A percentile compares a stretch with the other conserved stretches of the same genome.
Conservation (phyloP, 345 rosid species). For the Eucalyptus pauciflora region DNA sequence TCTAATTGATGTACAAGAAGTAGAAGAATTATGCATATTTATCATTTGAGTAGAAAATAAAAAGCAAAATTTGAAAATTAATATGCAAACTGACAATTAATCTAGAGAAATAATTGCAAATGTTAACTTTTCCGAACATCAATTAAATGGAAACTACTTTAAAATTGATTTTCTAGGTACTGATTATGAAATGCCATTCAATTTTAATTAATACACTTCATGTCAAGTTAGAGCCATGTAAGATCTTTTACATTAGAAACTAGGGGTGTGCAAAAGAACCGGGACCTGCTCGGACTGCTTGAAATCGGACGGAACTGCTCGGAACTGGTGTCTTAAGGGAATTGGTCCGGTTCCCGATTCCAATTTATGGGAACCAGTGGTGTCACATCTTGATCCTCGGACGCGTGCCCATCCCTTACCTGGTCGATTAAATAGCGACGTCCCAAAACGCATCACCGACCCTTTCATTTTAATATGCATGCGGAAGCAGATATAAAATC, state of each 20-base stretch:
- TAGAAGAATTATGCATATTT: background rate
- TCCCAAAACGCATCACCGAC: too few species aligned
- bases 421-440: too few species aligned
- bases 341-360: rapidly evolving
- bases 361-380: too few species aligned
- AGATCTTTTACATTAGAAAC: background rate
- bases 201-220: background rate
- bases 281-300: rapidly evolving
- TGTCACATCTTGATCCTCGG: too few species aligned
- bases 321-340: too few species aligned
- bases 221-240: background rate
- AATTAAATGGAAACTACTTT: background rate
- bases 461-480: too few species aligned
- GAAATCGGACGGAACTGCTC: too few species aligned
- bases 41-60: background rate
- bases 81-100: background rate
- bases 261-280: too few species aligned
- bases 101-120: background rate
- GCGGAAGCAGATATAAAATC: too few species aligned
- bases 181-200: background rate
- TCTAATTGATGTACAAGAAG: background rate
- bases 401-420: too few species aligned
- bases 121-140: background rate
- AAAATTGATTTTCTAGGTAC: background rate
- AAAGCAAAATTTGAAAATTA: background rate